phyloP scores from a whole-genome alignment of 2,329 filamentous ascomycete genomes.

The Diplodia corticola region DNA sequence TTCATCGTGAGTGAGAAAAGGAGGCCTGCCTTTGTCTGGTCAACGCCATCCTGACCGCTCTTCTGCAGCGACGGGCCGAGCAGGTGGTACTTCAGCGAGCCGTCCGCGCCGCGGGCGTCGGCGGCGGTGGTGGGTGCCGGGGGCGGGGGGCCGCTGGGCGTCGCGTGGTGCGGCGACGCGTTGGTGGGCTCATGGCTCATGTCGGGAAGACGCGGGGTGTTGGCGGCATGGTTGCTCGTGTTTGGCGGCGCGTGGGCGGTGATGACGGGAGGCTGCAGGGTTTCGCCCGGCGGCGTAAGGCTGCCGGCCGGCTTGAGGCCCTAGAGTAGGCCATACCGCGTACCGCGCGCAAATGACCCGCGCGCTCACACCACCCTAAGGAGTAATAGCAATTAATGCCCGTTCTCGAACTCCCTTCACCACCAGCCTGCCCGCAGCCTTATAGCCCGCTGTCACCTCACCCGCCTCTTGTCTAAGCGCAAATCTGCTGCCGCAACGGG shows the following conservation, averaged over 20 bases:
- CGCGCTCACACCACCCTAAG: slow-evolving; percentile 18
- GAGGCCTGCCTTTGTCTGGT: slow-evolving; percentile 72
- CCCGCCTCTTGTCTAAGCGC: background rate
- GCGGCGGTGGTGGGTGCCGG: background rate
- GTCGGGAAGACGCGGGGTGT: slow-evolving; percentile 14
- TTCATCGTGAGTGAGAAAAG: slow-evolving; percentile 1
- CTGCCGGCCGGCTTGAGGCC: background rate
- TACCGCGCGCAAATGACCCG: background rate
- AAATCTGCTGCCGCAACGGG: slow-evolving; percentile 16
- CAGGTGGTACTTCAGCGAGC: slow-evolving; percentile 78
- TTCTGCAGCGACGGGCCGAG: slow-evolving; percentile 91
- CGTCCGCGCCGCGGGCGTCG: slow-evolving; percentile 1
- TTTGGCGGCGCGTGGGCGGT: slow-evolving; percentile 1
- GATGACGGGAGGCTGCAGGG: slow-evolving; percentile 15
- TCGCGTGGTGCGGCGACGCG: background rate
- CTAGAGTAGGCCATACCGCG: background rate
- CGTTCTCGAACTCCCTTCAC: background rate
- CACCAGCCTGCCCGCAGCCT: background rate
- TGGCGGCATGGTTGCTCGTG: slow-evolving; percentile 12
- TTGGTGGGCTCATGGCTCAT: slow-evolving; percentile 20
- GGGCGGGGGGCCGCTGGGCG: background rate
- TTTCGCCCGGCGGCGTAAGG: background rate
- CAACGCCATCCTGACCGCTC: slow-evolving; percentile 88
- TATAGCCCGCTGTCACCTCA: background rate
- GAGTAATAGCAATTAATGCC: slow-evolving; percentile 13